Evolutionary conservation across 2,329 filamentous ascomycete genomes (phyloP).

Genomic region (Huntiella abstrusa): DNA sequence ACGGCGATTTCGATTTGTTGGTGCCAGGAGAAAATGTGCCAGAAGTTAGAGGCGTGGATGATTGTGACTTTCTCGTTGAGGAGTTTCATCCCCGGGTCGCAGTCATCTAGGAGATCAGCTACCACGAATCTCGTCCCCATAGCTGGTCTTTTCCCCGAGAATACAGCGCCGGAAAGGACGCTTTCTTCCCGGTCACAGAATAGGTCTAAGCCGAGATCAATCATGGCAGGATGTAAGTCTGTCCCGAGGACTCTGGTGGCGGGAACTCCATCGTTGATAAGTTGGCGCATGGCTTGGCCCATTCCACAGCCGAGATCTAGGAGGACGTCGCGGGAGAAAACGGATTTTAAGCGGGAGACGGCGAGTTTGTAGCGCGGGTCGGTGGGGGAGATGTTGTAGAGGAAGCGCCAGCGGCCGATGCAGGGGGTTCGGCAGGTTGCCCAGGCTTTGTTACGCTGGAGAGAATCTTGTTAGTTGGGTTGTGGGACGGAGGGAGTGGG

Average conservation of each 20-base stretch:
- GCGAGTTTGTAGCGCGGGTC: conserved; percentile 26
- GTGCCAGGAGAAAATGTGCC: conserved; percentile 29
- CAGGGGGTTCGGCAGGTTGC: conserved; percentile 25
- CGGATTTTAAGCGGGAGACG: conserved; percentile 23
- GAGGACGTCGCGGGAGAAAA: conserved; percentile 22
- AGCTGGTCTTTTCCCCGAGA: conserved; percentile 13
- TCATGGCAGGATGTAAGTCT: conserved; percentile 30
- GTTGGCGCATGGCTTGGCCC: conserved; percentile 30
- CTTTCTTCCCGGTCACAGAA: conserved; percentile 31
- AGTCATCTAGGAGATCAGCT: conserved; percentile 29
- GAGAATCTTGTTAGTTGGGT: neutral
- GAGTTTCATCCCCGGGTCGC: conserved; percentile 18
- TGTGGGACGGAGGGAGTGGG: neutral
- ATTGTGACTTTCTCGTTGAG: conserved; percentile 26
- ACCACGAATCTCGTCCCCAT: conserved; percentile 29
- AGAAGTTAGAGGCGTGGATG: conserved; percentile 30
- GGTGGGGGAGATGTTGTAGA: conserved; percentile 22
- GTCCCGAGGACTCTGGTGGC: conserved; percentile 29
- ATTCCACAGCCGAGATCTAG: conserved; percentile 33
- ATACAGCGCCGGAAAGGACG: neutral
- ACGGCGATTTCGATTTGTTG: conserved; percentile 27
- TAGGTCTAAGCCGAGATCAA: conserved; percentile 42
- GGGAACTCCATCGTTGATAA: conserved; percentile 30
- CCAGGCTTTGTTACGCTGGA: conserved; percentile 27
- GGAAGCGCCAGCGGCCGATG: conserved; percentile 31